Evolutionary conservation across 306 rosid genomes (phyloP).

Genomic region (Hippophae gyantsensis): DNA sequence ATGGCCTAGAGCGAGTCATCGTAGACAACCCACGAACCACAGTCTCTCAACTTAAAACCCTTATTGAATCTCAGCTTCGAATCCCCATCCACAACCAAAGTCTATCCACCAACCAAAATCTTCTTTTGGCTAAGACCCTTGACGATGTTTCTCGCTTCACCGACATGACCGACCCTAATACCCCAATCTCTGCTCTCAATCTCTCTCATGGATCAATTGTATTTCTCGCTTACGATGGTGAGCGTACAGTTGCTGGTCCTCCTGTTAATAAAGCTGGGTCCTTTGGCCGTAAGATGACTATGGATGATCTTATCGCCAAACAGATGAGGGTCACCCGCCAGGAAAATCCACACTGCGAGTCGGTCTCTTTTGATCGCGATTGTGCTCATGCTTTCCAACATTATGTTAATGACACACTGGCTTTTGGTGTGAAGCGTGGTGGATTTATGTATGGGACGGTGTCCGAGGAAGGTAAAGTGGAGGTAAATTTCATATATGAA

Average conservation of each 20-base stretch:
- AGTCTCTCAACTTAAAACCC: slow-evolving; percentile 46
- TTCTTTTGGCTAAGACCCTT: slow-evolving; percentile 45
- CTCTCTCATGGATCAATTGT: slow-evolving; percentile 70
- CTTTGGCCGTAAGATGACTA: slow-evolving; percentile 95
- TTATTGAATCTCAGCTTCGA: slow-evolving; percentile 48
- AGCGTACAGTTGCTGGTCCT: slow-evolving; percentile 69
- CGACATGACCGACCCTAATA: slow-evolving; percentile 56
- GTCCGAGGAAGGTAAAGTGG: slow-evolving; percentile 68
- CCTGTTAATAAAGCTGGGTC: slow-evolving; percentile 67
- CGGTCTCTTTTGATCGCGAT: slow-evolving; percentile 86
- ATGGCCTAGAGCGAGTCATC: slow-evolving; percentile 72
- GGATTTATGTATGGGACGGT: slow-evolving; percentile 95
- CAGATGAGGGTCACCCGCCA: slow-evolving; percentile 87
- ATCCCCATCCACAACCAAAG: slow-evolving; percentile 70
- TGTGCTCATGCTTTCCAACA: slow-evolving; percentile 85
- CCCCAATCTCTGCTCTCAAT: slow-evolving; percentile 46
- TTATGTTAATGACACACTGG: slow-evolving; percentile 76
- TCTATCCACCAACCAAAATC: slow-evolving; percentile 76
- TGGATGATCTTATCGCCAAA: slow-evolving; percentile 93
- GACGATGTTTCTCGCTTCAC: slow-evolving; percentile 61
- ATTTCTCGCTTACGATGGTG: slow-evolving; percentile 66
- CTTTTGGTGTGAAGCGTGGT: slow-evolving; percentile 72
- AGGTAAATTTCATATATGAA: slow-evolving; percentile 85
- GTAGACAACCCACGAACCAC: slow-evolving; percentile 55
- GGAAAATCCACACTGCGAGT: slow-evolving; percentile 76